Conservation (phyloP, 441 rosid genomes). For the Lepidium campestre region DNA sequence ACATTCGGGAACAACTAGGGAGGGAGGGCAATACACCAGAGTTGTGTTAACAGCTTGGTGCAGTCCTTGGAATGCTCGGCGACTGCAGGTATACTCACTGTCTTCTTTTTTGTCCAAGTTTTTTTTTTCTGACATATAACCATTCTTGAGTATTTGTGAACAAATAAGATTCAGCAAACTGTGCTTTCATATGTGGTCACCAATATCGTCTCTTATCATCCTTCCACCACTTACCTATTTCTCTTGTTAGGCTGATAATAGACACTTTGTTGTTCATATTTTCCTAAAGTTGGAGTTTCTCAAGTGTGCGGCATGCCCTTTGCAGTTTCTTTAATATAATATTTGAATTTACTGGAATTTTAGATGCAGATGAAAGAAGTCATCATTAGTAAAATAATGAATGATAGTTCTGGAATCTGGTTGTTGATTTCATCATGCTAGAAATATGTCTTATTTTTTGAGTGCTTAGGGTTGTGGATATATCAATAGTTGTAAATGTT, state of each 20-base stretch:
- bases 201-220: neutral
- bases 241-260: neutral
- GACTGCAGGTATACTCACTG: slow-evolving; percentile 76
- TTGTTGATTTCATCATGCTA: neutral
- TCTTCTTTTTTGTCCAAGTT: neutral
- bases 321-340: neutral
- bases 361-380: neutral
- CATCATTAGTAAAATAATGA: neutral
- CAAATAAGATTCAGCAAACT: neutral
- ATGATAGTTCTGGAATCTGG: neutral
- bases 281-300: neutral
- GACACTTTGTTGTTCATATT: neutral
- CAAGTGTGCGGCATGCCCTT: neutral
- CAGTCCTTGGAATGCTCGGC: slow-evolving; percentile 97
- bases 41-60: slow-evolving; percentile 94
- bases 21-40: slow-evolving; percentile 67
- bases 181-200: neutral
- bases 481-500: neutral
- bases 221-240: neutral
- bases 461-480: neutral
- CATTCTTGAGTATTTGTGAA: neutral
- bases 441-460: neutral
- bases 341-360: neutral
- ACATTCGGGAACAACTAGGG: slow-evolving; percentile 67
- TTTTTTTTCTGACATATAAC: neutral